phyloP scores from a whole-genome alignment of 2,329 filamentous ascomycete species.

The Fusarium sp. region DNA sequence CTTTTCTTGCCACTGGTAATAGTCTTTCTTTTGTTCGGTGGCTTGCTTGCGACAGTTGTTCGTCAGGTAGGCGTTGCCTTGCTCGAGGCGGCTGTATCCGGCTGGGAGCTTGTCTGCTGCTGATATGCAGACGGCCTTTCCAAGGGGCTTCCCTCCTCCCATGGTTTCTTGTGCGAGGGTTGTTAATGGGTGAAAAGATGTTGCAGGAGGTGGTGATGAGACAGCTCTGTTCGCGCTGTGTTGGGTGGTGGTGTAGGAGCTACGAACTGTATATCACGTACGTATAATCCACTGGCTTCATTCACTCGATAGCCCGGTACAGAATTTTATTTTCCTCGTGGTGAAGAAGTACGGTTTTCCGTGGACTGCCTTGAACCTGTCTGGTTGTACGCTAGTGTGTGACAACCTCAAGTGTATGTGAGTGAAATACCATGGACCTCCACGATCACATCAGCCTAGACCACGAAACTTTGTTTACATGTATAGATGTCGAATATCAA shows the following conservation, averaged over 20 bases:
- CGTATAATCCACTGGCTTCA: neutral
- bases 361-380: neutral
- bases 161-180: neutral
- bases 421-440: neutral
- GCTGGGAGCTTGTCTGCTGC: neutral
- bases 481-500: neutral
- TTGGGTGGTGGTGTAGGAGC: neutral
- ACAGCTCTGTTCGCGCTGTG: neutral
- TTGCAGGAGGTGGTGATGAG: neutral
- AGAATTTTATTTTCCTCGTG: too few relatives aligned
- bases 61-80: neutral
- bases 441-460: neutral
- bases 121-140: neutral
- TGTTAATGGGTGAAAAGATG: neutral
- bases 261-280: neutral
- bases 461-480: neutral
- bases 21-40: neutral
- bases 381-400: neutral
- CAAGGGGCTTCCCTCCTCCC: neutral
- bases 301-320: too few relatives aligned
- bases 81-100: neutral
- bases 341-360: neutral
- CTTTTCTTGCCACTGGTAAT: neutral
- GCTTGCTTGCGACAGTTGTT: conserved; percentile 1
- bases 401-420: neutral